Evolutionary conservation across 768 basidiomycete species (phyloP).

Genomic region (Tephrocybe sp.): DNA sequence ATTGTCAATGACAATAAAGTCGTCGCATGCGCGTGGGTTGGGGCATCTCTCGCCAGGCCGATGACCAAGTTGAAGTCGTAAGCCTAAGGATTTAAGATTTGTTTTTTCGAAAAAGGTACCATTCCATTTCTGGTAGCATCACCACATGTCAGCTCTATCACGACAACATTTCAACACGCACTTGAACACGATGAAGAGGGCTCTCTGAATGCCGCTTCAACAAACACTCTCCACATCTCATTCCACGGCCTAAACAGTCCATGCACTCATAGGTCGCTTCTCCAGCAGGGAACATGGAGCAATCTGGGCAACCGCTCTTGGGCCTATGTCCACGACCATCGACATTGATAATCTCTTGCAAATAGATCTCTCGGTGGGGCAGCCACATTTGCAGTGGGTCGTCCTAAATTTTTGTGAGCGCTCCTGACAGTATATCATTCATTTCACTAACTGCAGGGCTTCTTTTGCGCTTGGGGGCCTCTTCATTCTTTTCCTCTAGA

Average conservation of each 20-base stretch:
- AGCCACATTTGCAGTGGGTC: constrained; percentile 7
- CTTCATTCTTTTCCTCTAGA: too few species aligned
- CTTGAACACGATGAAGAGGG: constrained; percentile 7
- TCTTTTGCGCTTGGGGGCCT: neutral
- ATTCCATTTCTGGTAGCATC: too few species aligned
- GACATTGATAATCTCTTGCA: constrained; percentile 7
- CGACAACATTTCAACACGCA: neutral
- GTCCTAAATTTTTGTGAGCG: constrained; percentile 1
- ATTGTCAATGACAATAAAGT: constrained; percentile 30
- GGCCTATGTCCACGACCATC: constrained; percentile 3
- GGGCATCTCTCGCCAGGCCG: constrained; percentile 12
- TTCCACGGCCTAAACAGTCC: neutral
- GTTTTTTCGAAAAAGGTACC: constrained; percentile 1
- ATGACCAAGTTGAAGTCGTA: constrained; percentile 29
- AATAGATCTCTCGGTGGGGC: neutral
- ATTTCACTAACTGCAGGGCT: neutral
- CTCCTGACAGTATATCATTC: too few species aligned
- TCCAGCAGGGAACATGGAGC: neutral
- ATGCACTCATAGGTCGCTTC: constrained; percentile 9
- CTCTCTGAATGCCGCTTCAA: neutral
- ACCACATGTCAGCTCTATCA: neutral
- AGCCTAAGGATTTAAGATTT: constrained; percentile 22
- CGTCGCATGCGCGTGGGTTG: constrained; percentile 9
- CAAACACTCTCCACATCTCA: neutral
- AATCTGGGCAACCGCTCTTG: neutral